Percentiles rank a stretch among this genome's conserved stretches.
These are phyloP conservation scores for Plectranthus barbatus DNA, from an alignment of 257 asterid species.

Conservation along the genomic window DNA sequence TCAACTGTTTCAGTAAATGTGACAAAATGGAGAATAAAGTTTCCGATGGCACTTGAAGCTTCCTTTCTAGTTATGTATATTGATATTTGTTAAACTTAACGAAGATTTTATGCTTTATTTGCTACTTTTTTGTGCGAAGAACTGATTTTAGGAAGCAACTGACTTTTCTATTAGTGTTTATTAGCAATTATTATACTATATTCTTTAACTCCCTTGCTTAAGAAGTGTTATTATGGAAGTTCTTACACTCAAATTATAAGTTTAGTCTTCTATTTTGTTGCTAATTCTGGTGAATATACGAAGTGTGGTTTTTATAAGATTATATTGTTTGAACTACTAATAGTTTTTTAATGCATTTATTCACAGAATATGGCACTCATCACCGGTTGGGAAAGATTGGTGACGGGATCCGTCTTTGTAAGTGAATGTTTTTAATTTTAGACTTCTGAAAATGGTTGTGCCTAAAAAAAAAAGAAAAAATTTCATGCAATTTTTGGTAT, in stretches of 20 bases:
- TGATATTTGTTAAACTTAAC: no score
- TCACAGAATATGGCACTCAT: constrained; percentile 74
- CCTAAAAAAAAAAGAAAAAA: neutral
- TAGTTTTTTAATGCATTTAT: neutral
- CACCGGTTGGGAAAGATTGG: constrained; percentile 79
- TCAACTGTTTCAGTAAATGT: neutral
- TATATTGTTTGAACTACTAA: neutral
- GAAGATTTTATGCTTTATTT: no score
- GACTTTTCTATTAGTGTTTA: no score
- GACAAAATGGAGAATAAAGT: neutral
- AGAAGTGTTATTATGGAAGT: neutral
- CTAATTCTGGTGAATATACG: neutral
- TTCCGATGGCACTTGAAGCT: neutral
- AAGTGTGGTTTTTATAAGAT: neutral
- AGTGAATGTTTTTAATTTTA: constrained; percentile 25
- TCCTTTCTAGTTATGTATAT: neutral
- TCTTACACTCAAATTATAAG: neutral
- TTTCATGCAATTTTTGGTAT: neutral
- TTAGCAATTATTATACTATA: neutral
- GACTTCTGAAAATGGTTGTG: neutral
- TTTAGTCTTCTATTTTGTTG: neutral
- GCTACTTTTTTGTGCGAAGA: no score
- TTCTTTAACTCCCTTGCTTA: neutral
- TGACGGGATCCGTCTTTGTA: constrained; percentile 82
- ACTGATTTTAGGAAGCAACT: no score